phyloP scores from a whole-genome alignment of 2,329 filamentous ascomycete species.

The Chalara sp. region DNA sequence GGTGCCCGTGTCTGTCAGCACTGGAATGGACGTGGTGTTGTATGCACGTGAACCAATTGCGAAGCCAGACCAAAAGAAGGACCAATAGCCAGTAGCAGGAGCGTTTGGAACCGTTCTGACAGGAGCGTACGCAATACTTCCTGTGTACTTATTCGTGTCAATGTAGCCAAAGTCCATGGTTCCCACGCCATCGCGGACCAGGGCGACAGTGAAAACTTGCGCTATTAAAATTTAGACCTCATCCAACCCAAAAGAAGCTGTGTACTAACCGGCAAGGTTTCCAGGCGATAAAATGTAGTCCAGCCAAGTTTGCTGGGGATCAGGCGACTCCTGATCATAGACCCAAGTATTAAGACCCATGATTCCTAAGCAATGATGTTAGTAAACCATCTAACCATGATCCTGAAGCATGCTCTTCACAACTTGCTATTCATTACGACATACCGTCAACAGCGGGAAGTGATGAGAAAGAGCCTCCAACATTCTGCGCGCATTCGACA shows the following conservation, averaged over 20 bases:
- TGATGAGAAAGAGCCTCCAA: slow-evolving; percentile 7
- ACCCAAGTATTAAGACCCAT: slow-evolving; percentile 32
- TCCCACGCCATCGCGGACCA: slow-evolving; percentile 38
- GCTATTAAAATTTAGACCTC: neutral
- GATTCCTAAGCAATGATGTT: slow-evolving; percentile 8
- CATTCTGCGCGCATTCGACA: slow-evolving; percentile 12
- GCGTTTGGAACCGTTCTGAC: slow-evolving; percentile 22
- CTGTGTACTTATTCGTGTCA: slow-evolving; percentile 43
- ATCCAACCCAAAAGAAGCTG: neutral
- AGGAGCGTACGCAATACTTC: slow-evolving; percentile 42
- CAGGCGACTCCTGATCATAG: slow-evolving; percentile 19
- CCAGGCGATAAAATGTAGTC: slow-evolving; percentile 5
- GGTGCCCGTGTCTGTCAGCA: slow-evolving; percentile 31
- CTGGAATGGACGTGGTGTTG: slow-evolving; percentile 28
- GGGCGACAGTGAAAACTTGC: slow-evolving; percentile 46
- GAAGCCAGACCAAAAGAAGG: neutral
- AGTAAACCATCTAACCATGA: neutral
- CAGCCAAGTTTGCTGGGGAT: slow-evolving; percentile 15
- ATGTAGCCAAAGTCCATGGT: slow-evolving; percentile 49
- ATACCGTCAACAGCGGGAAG: slow-evolving; percentile 17
- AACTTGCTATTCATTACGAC: neutral
- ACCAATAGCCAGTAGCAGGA: neutral
- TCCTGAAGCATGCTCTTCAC: neutral
- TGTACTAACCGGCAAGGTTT: slow-evolving; percentile 3
- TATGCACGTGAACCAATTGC: slow-evolving; percentile 33